Conservation (phyloP, 2,329 filamentous ascomycete genomes). For the Phymatotrichopsis omnivora region DNA sequence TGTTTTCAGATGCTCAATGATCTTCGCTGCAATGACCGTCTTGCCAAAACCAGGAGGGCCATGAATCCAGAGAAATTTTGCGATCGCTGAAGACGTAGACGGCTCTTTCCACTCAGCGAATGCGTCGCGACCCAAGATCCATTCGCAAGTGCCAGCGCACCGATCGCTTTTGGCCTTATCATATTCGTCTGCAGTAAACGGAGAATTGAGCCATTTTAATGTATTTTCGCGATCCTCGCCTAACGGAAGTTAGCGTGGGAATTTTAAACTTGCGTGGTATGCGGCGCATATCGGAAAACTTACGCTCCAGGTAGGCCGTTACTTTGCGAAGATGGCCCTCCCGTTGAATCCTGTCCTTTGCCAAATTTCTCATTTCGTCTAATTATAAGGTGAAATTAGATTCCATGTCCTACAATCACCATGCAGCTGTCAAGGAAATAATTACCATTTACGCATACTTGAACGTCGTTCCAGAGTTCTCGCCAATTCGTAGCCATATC, state of each 20-base stretch:
- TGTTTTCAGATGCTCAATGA: constrained; percentile 4
- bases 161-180: not conserved
- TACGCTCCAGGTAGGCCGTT: too few relatives aligned
- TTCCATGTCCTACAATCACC: not conserved
- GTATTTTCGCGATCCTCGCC: not conserved
- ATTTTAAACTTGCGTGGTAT: not conserved
- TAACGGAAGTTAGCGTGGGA: not conserved
- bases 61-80: constrained; percentile 9
- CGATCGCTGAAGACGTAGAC: not conserved
- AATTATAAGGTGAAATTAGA: not conserved
- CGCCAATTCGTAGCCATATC: too few relatives aligned
- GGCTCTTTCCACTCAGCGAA: constrained; percentile 5
- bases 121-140: constrained; percentile 1
- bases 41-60: constrained; percentile 13
- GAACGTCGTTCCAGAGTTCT: not conserved
- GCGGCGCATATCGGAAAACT: too few relatives aligned
- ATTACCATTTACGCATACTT: not conserved
- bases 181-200: not conserved
- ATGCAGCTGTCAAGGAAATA: too few relatives aligned
- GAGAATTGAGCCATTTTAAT: not conserved
- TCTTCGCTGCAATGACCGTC: constrained; percentile 14
- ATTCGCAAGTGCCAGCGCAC: not conserved
- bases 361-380: not conserved
- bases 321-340: not conserved
- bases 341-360: not conserved